Evolutionary conservation across 352 stramenopile genomes (phyloP), one percentile per base, ranked within the genome.

Genomic region (Globisporangium middletonii): DNA sequence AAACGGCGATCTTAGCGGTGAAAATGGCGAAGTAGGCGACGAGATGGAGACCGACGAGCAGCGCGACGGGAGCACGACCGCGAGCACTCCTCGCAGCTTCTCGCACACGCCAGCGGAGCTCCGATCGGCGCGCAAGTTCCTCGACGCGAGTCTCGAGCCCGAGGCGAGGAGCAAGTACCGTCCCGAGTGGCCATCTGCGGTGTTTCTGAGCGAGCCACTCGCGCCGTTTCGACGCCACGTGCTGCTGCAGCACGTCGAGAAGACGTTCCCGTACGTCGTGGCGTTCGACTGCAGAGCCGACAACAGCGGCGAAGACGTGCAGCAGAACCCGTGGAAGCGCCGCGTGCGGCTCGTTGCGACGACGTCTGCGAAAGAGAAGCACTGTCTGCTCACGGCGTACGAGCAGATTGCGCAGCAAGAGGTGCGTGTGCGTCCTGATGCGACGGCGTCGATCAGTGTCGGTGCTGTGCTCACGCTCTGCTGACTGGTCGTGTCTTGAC

Each of bases 281-380:
- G 64, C 70, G n/a, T 61, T 90, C 13, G 82, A 92, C 59, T 92
- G 82, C 59, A 63, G 59, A n/a, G 69, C 69, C 7, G 82, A 92
- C 59, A 90, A 92, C 56, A 53, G 63, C 13, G 54, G 61, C 16
- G 43, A 61, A 18, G 52, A 53, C 37, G 59, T 57, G 4, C 53
- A 70, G 50, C 60, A 69, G 15, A 73, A 75, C 27, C 79, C 77
- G 12, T 90, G 79, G 82, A 79, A 75, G 59, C 75, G 78, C 27
- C 73, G 79, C 44, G 65, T 92, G 50, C 79, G 82, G 18, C 59
- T 92, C 15, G 45, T 90, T 15, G 47, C 59, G 1, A 27, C 69
- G 2, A 54, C 60, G 38, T 73, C 56, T 4, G 56, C 60, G 30
- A 42, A 55, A 18, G 64, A 82, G 45, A 59, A 53, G 26, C 54